Evolutionary conservation across 2,329 filamentous ascomycete genomes (phyloP).

Genomic region (Paraphoma sp.): DNA sequence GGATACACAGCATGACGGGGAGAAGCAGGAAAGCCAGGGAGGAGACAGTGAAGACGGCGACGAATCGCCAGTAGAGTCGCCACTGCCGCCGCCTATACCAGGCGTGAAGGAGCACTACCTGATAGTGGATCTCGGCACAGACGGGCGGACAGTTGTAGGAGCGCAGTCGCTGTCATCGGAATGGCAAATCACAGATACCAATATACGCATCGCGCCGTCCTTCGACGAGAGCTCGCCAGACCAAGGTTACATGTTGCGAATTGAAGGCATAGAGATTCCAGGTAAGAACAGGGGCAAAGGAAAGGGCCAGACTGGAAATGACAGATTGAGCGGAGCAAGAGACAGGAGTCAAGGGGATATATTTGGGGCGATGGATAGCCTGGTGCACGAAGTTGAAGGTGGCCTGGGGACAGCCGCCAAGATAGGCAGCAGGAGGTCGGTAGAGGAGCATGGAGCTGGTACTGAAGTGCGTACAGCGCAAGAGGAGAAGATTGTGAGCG

Average conservation of each 20-base stretch:
- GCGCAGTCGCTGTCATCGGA: slow-evolving; percentile 75
- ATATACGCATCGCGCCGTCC: slow-evolving; percentile 66
- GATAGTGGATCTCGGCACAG: slow-evolving; percentile 59
- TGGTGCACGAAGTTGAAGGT: slow-evolving; percentile 47
- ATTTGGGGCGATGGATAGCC: slow-evolving; percentile 44
- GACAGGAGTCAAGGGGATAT: slow-evolving; percentile 42
- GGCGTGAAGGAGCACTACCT: slow-evolving; percentile 63
- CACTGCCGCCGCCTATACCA: slow-evolving; percentile 55
- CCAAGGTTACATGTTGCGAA: slow-evolving; percentile 64
- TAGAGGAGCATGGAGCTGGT: slow-evolving; percentile 15
- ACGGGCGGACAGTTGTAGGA: slow-evolving; percentile 64
- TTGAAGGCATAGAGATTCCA: slow-evolving; percentile 61
- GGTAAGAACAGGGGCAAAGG: slow-evolving; percentile 40
- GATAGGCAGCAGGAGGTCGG: slow-evolving; percentile 24
- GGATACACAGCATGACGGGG: slow-evolving; percentile 24
- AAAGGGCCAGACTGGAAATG: slow-evolving; percentile 35
- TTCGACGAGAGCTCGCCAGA: slow-evolving; percentile 59
- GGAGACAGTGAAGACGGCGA: slow-evolving; percentile 32
- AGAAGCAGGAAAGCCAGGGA: slow-evolving; percentile 17
- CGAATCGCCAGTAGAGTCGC: slow-evolving; percentile 40
- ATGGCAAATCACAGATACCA: slow-evolving; percentile 70
- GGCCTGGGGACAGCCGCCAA: slow-evolving; percentile 43
- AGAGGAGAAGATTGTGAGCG: neutral
- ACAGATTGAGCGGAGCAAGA: slow-evolving; percentile 37
- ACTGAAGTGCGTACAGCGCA: slow-evolving; percentile 7